These are phyloP conservation scores for Populus tomentosa DNA, from an alignment of 441 rosid genomes.

Conservation along the genomic window DNA sequence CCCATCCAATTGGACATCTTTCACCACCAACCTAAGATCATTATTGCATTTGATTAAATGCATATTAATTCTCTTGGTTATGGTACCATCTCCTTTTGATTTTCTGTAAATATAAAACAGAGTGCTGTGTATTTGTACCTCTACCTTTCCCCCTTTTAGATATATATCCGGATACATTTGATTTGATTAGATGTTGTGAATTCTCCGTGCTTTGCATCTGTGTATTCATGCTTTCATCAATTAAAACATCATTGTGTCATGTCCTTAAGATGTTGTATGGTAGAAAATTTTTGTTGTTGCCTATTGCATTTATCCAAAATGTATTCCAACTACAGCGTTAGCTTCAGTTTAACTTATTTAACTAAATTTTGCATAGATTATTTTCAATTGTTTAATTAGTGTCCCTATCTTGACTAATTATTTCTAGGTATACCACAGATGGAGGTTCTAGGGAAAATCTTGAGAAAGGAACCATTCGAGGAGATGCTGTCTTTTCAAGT, in stretches of 20 bases:
- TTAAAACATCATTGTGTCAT: background rate
- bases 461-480: slow-evolving; percentile 68
- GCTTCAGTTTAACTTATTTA: background rate
- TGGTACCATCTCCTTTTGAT: background rate
- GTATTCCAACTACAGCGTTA: background rate
- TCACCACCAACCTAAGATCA: background rate
- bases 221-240: background rate
- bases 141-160: background rate
- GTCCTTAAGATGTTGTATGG: background rate
- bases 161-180: background rate
- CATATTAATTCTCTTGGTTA: slow-evolving; percentile 1
- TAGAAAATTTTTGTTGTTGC: background rate
- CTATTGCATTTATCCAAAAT: background rate
- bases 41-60: background rate
- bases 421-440: slow-evolving; percentile 82
- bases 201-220: background rate
- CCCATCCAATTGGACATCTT: background rate
- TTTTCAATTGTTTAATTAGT: background rate
- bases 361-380: background rate
- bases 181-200: background rate
- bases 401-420: slow-evolving; percentile 12
- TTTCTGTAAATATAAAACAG: background rate
- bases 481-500: slow-evolving; percentile 80
- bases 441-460: slow-evolving; percentile 78
- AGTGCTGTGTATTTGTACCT: background rate